Base-by-base conservation (phyloP, 1,139 yeast genomes). In the Torulaspora pretoriensis region DNA sequence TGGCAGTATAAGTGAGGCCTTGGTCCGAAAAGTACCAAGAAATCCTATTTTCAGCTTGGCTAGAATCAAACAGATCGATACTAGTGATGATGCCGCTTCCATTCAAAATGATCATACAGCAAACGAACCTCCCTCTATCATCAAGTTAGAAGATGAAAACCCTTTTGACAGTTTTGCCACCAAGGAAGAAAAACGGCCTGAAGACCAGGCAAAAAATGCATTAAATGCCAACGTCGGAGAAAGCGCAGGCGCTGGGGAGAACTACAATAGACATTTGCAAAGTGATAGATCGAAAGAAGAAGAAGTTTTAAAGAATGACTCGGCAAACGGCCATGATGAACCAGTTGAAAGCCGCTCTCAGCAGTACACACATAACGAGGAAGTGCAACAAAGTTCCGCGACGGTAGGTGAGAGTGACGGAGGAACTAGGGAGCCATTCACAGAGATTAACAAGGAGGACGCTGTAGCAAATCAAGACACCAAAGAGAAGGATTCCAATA, bases 11-110 rank as follows among this genome's bases (percentile, higher is more conserved):
- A 30, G 36, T 22, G 39, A 40, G 5, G 35, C 14, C 3, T 34
- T 31, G 10, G 9, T 10, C n/a, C 34, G 33, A 9, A 41, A 35
- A 6, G 35, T 37, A 6, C 41, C 39, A 27, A 47, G 51, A 33
- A 49, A 54, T 8, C 64, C 64, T 1, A 49, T 59, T 10, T 59
- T 59, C 44, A 53, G 54, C 31, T 35, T 56, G 35, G 43, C 58
- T 12, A 50, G 46, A n/a, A 50, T 56, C 26, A 52, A 47, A 35
- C 43, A 52, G 25, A 30, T 53, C 14, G 49, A 51, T 28, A 44
- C 49, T 6, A 39, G 41, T 23, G 51, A 50, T 4, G 44, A 40
- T 12, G n/a, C 6, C 14, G 2, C 34, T 9, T 7, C 16, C n/a
- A 23, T 30, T 2, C 26, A 32, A 8, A 17, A 36, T 9, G 23